These are phyloP conservation scores for Fusarium subtropicale DNA, from an alignment of 2,329 filamentous ascomycete genomes.

Conservation along the genomic window DNA sequence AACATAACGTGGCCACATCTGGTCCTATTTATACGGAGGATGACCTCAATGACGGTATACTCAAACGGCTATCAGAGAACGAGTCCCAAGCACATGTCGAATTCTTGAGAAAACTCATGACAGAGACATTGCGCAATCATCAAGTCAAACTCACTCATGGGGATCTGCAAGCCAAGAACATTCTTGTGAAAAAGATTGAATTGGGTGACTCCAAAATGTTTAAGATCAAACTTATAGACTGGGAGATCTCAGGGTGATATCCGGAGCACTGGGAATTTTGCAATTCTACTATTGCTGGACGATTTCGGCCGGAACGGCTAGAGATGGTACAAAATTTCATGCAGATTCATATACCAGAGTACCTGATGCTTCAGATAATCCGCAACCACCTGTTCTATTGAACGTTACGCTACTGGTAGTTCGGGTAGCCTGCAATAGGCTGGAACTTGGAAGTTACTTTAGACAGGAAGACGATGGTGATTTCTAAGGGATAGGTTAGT, in stretches of 20 bases:
- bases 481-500: background rate
- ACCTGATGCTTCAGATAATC: background rate
- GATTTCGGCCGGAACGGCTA: background rate
- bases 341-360: background rate
- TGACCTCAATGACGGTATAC: background rate
- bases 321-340: background rate
- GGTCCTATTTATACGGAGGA: background rate
- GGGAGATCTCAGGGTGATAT: slow-evolving; percentile 32
- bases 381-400: background rate
- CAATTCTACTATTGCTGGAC: slow-evolving; percentile 7
- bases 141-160: background rate
- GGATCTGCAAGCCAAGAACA: background rate
- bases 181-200: background rate
- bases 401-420: background rate
- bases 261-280: slow-evolving; percentile 39
- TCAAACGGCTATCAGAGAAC: background rate
- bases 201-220: background rate
- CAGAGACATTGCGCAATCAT: background rate
- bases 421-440: background rate
- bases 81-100: background rate
- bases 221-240: slow-evolving; percentile 21
- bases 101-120: background rate
- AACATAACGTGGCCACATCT: background rate
- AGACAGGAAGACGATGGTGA: too few species aligned
- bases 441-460: background rate